A percentile compares a stretch with the other conserved stretches of the same genome.
Conservation (phyloP, 192 early-diverging fungal genomes). For the Pilobolus umbonatus region DNA sequence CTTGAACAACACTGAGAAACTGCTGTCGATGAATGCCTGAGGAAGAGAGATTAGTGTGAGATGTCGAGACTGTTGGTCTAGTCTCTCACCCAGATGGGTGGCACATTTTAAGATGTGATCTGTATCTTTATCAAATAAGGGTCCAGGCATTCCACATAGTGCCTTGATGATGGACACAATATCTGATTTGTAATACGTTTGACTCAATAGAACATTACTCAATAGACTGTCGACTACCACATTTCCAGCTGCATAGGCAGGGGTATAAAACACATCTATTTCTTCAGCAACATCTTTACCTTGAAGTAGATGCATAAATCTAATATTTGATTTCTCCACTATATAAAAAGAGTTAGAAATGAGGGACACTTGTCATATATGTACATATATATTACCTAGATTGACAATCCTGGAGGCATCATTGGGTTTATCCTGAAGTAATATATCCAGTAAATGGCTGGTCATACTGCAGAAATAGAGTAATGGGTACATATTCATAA, state of each 20-base stretch:
- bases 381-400: slow-evolving; percentile 28
- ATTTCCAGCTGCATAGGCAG: slow-evolving; percentile 61
- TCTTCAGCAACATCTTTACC: slow-evolving; percentile 32
- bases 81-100: background rate
- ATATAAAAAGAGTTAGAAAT: background rate
- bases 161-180: slow-evolving; percentile 58
- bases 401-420: slow-evolving; percentile 39
- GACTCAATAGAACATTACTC: slow-evolving; percentile 45
- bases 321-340: slow-evolving; percentile 51
- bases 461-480: slow-evolving; percentile 45
- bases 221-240: slow-evolving; percentile 53
- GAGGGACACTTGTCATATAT: background rate
- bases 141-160: slow-evolving; percentile 52
- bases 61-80: slow-evolving; percentile 20
- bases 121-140: slow-evolving; percentile 4
- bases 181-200: slow-evolving; percentile 49
- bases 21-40: slow-evolving; percentile 36
- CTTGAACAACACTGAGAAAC: slow-evolving; percentile 49
- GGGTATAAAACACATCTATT: slow-evolving; percentile 46
- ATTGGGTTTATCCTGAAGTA: slow-evolving; percentile 33
- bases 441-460: slow-evolving; percentile 54
- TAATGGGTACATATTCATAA: background rate
- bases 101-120: background rate
- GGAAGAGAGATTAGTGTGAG: slow-evolving; percentile 43
- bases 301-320: slow-evolving; percentile 47